Conservation (phyloP, 352 stramenopile genomes). For the Thalassiosira hispida region DNA sequence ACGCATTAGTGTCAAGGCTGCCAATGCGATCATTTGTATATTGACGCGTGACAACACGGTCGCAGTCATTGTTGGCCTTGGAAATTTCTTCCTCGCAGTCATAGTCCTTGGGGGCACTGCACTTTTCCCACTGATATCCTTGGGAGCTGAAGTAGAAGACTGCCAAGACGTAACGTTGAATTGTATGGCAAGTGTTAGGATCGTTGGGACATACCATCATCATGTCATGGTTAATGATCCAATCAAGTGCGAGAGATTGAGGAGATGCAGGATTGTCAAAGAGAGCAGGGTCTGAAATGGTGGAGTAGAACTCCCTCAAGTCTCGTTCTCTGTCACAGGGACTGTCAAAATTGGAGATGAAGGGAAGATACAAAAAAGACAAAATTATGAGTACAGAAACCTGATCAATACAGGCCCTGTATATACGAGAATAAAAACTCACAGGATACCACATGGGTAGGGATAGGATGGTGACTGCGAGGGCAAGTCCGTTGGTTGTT, state of each 20-base stretch:
- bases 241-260: conserved; percentile 38
- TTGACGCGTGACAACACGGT: conserved; percentile 13
- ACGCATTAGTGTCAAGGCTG: conserved; percentile 49
- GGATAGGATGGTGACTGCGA: no score
- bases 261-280: conserved; percentile 35
- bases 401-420: no score
- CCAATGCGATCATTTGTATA: conserved; percentile 20
- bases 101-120: conserved; percentile 51
- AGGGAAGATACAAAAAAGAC: no score
- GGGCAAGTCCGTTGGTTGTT: no score
- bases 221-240: conserved; percentile 33
- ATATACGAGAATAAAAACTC: no score
- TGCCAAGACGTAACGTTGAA: conserved; percentile 69
- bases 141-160: conserved; percentile 63
- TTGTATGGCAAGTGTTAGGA: conserved; percentile 18
- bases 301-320: conserved; percentile 27
- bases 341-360: no score
- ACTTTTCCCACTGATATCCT: conserved; percentile 66
- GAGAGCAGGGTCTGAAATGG: conserved; percentile 30
- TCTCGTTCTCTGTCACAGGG: conserved; percentile 17
- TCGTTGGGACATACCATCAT: conserved; percentile 31
- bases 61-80: conserved; percentile 53
- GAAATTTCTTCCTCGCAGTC: conserved; percentile 31
- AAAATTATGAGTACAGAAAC: no score
- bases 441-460: no score